phyloP scores from a whole-genome alignment of 352 stramenopile species.

The Phytophthora quininea region DNA sequence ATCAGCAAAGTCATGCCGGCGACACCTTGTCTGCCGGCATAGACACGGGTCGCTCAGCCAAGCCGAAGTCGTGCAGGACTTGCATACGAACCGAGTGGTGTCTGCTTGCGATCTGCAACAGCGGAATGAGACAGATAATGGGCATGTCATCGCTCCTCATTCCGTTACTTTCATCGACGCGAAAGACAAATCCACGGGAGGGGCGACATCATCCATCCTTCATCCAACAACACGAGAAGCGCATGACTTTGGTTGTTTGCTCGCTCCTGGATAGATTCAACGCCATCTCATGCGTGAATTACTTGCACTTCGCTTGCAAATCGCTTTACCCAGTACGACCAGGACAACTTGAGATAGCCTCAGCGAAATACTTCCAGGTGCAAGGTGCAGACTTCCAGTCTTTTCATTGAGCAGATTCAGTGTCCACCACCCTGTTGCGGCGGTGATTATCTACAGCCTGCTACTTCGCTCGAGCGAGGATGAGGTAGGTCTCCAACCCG shows the following conservation, averaged over 20 bases:
- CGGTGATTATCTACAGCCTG: too few relatives aligned
- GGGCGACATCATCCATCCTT: background rate
- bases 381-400: background rate
- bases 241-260: slow-evolving; percentile 10
- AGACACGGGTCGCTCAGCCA: slow-evolving; percentile 1
- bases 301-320: slow-evolving; percentile 23
- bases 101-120: slow-evolving; percentile 1
- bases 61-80: slow-evolving; percentile 6
- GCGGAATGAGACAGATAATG: slow-evolving; percentile 6
- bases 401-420: too few relatives aligned
- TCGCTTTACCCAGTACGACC: slow-evolving; percentile 17
- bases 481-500: slow-evolving; percentile 60
- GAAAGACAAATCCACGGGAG: background rate
- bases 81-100: too few relatives aligned
- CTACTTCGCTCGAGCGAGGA: slow-evolving; percentile 32
- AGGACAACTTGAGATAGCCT: background rate
- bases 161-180: background rate
- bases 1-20: background rate
- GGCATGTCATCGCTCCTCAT: background rate
- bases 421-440: background rate
- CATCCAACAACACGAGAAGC: slow-evolving; percentile 6
- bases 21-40: background rate
- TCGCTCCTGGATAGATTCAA: slow-evolving; percentile 6
- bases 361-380: background rate
- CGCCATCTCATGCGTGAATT: background rate